Percentiles rank a stretch among this genome's conserved stretches.
Evolutionary conservation across 768 basidiomycete genomes (phyloP).

Genomic region (Pleurotus eryngii): DNA sequence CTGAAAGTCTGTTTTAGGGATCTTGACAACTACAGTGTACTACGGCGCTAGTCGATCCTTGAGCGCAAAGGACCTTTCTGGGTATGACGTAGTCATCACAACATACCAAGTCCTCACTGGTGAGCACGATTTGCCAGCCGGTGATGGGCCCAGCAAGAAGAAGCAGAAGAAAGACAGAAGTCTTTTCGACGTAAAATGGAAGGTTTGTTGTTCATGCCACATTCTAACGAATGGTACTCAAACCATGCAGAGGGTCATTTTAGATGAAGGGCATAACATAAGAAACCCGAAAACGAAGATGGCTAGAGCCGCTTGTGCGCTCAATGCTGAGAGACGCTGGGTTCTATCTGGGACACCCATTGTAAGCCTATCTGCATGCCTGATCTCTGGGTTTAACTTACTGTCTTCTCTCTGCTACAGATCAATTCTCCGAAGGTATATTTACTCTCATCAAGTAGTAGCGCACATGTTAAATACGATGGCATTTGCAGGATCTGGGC

Average conservation of each 20-base stretch:
- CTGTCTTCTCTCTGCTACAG: constrained; percentile 28
- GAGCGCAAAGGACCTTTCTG: constrained; percentile 53
- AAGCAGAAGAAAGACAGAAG: constrained; percentile 57
- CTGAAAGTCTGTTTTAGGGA: background rate
- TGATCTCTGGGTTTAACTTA: background rate
- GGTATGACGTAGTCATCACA: constrained; percentile 77
- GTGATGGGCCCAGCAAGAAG: constrained; percentile 44
- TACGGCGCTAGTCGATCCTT: constrained; percentile 68
- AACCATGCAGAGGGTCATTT: constrained; percentile 56
- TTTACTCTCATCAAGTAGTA: background rate
- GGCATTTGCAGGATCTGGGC: constrained; percentile 68
- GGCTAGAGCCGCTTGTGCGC: constrained; percentile 60
- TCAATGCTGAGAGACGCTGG: constrained; percentile 76
- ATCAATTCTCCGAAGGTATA: constrained; percentile 76
- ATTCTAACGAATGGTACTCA: background rate
- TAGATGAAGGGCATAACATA: constrained; percentile 89
- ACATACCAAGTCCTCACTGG: constrained; percentile 73
- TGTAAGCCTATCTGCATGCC: constrained; percentile 40
- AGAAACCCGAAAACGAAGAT: constrained; percentile 87
- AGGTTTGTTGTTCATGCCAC: constrained; percentile 40
- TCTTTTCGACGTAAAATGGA: constrained; percentile 77
- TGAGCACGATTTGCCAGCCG: constrained; percentile 40
- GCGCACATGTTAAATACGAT: too few species aligned
- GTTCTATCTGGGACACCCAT: constrained; percentile 85
- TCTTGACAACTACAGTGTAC: constrained; percentile 48